These are phyloP conservation scores for Aureobasidium subglaciale DNA, from an alignment of 2,329 filamentous ascomycete genomes.

Conservation along the genomic window DNA sequence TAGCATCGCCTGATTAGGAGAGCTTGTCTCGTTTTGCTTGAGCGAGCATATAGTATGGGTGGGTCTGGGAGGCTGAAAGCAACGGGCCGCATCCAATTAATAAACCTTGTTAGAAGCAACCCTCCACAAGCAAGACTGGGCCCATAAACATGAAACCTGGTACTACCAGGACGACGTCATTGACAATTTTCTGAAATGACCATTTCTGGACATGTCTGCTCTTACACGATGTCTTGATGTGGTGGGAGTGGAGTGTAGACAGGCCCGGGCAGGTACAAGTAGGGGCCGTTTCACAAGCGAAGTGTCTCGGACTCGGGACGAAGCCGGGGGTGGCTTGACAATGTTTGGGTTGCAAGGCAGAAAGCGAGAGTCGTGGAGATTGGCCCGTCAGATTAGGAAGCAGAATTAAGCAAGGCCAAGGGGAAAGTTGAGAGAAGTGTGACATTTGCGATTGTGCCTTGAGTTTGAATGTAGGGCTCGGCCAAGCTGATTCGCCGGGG, in stretches of 20 bases:
- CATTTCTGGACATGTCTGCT: neutral
- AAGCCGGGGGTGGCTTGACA: conserved; percentile 7
- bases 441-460: neutral
- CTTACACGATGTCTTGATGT: neutral
- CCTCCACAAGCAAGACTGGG: neutral
- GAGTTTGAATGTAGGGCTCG: neutral
- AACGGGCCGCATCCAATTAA: conserved; percentile 7
- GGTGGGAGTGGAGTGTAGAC: neutral
- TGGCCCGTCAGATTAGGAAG: conserved; percentile 1
- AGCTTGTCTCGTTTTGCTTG: neutral
- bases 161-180: neutral
- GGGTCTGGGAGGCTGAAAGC: neutral
- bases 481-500: neutral
- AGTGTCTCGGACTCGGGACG: neutral
- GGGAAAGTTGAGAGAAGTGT: neutral
- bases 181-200: neutral
- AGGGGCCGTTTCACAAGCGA: neutral
- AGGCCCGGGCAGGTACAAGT: neutral
- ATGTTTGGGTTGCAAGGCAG: neutral
- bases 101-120: neutral
- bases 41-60: neutral
- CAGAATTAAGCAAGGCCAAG: conserved; percentile 6
- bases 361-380: conserved; percentile 9
- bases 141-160: neutral
- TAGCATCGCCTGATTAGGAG: neutral